Base-by-base conservation (phyloP, 768 basidiomycete species). In the Termitomyces sp. region DNA sequence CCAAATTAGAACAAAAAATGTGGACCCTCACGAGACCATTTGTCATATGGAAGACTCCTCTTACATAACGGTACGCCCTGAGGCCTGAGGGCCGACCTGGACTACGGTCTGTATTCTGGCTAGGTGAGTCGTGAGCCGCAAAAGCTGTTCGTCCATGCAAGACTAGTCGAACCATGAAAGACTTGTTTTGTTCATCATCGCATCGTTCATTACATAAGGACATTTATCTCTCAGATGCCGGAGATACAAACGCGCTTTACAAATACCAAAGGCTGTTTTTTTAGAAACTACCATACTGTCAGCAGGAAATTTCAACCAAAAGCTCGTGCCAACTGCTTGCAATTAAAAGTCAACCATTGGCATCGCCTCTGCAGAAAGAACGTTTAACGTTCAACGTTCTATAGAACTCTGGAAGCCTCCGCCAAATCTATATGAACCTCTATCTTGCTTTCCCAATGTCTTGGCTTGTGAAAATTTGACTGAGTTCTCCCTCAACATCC, bases 1-100 rank as follows among this genome's bases (percentile, higher is more conserved):
- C 70, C 67, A 41, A 20, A 28, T 52, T 40, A 52, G 38, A 41
- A 40, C 38, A 52, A 28, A n/a, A 52, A 28, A 40, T 26, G 36
- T 10, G 5, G 5, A n/a, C 40, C 38, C 7, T 33, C 8, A 3
- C 9, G 18, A 40, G 18, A 40, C 38, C 5, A 26, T 14, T 38
- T 38, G 36, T 38, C 36, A 38, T n/a, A 40, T 18, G 38, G 38
- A 40, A 40, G 8, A 10, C n/a, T 41, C 40, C 40, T 41, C n/a
- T 41, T 41, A 41, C 40, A 41, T 20, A 20, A 20, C 10, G n/a
- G 13, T n/a, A 11, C 5, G n/a, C 8, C n/a, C n/a, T 26, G 26
- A 26, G 26, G 26, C 26, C 26, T 26, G 26, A n/a, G n/a, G n/a
- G n/a, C n/a, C n/a, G n/a, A n/a, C 26, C 26, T 26, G 4, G 26